These are phyloP conservation scores for Xylaria sp. DNA, from an alignment of 2,329 filamentous ascomycete species.

Conservation along the genomic window DNA sequence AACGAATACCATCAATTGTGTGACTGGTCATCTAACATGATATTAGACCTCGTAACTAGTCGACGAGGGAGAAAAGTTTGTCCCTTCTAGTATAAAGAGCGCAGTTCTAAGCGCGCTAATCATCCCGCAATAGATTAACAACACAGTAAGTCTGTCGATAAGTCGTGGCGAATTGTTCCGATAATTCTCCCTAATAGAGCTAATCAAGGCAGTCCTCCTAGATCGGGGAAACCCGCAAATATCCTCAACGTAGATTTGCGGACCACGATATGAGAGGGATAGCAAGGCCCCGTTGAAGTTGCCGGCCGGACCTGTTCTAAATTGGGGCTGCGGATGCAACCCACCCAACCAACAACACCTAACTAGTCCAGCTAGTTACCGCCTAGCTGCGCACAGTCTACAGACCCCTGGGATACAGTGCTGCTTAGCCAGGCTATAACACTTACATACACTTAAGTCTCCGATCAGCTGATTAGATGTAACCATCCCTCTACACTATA, in stretches of 20 bases:
- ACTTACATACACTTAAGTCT: conserved; percentile 4
- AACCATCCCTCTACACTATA: not conserved
- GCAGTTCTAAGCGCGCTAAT: not conserved
- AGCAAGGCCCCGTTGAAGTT: conserved; percentile 10
- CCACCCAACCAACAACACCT: conserved; percentile 8
- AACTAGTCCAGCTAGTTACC: not conserved
- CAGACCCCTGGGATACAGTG: conserved; percentile 10
- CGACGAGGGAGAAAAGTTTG: not conserved
- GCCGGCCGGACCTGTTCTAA: conserved; percentile 26
- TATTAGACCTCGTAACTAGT: not conserved
- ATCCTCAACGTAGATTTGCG: conserved; percentile 9
- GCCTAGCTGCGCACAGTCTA: conserved; percentile 7
- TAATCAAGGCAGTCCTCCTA: not conserved
- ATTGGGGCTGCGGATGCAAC: conserved; percentile 17
- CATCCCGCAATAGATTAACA: not conserved
- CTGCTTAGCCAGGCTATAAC: conserved; percentile 1
- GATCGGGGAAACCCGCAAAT: conserved; percentile 5
- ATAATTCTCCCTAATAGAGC: conserved; percentile 20
- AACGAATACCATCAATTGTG: not conserved
- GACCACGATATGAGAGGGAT: not conserved
- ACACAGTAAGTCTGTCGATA: conserved; percentile 11
- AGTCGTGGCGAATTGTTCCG: conserved; percentile 1
- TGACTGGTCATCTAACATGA: not conserved
- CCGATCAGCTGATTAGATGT: conserved; percentile 29
- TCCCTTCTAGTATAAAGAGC: not conserved